These are phyloP conservation scores for Termitomyces sp. DNA, from an alignment of 768 basidiomycete genomes.

Conservation along the genomic window DNA sequence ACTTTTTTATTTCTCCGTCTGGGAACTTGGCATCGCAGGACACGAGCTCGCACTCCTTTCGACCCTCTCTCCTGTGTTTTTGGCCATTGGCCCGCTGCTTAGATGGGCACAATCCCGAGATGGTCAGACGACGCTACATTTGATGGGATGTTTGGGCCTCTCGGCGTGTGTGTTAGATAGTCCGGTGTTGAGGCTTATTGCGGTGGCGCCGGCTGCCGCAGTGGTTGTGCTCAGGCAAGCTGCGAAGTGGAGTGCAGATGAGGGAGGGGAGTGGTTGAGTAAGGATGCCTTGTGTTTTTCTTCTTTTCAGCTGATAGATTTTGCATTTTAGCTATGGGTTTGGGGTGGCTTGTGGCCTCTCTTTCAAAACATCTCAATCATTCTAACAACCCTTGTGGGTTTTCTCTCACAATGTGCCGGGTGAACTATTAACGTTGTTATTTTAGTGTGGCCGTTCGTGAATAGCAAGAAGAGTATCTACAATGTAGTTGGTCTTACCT, in stretches of 20 bases:
- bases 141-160: constrained; percentile 50
- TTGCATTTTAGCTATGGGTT: constrained; percentile 48
- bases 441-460: constrained; percentile 75
- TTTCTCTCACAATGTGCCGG: background rate
- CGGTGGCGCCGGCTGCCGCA: constrained; percentile 55
- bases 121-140: constrained; percentile 49
- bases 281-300: constrained; percentile 43
- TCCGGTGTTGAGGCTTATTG: constrained; percentile 53
- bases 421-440: constrained; percentile 5
- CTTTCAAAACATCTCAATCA: constrained; percentile 77
- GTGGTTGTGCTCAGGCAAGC: constrained; percentile 47
- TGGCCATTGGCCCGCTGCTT: constrained; percentile 46
- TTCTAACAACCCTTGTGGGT: constrained; percentile 73
- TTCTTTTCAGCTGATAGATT: background rate
- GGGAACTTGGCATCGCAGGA: constrained; percentile 85
- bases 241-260: constrained; percentile 51
- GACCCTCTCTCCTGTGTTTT: constrained; percentile 66
- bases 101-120: constrained; percentile 44
- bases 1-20: constrained; percentile 90
- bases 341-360: constrained; percentile 66
- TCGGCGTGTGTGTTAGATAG: constrained; percentile 50
- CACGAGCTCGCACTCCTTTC: constrained; percentile 74
- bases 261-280: constrained; percentile 35
- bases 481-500: constrained; percentile 62
- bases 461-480: constrained; percentile 63